Conservation (phyloP, 2,329 filamentous ascomycete genomes). For the Hypoxylon rubiginosum region DNA sequence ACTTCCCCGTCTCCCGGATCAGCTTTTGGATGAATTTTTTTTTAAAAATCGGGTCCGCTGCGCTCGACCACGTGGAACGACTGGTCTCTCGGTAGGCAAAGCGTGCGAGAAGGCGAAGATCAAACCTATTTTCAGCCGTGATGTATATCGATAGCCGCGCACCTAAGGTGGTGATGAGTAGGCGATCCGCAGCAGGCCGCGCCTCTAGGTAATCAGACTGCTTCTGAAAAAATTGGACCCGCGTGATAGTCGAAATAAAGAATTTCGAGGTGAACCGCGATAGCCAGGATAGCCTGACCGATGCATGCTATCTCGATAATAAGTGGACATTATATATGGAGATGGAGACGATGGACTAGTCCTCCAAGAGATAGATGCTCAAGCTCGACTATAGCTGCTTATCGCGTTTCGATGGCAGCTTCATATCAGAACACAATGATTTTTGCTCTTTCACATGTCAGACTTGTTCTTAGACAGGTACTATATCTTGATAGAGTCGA, state of each 20-base stretch:
- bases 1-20: neutral
- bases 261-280: conserved; percentile 5
- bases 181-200: neutral
- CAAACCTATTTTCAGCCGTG: neutral
- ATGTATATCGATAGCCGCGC: neutral
- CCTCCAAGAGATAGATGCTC: neutral
- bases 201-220: neutral
- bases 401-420: neutral
- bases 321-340: conserved; percentile 3
- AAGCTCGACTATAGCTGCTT: neutral
- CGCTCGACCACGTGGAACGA: conserved; percentile 1
- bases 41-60: neutral
- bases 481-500: neutral
- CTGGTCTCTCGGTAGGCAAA: neutral
- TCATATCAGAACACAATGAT: neutral
- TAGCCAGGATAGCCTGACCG: conserved; percentile 2
- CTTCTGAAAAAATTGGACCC: neutral
- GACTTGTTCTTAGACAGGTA: neutral
- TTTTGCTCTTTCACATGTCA: neutral
- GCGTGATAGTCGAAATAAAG: neutral
- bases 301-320: neutral
- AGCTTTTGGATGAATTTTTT: neutral
- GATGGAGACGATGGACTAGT: neutral
- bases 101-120: neutral
- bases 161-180: neutral